Conservation (phyloP, 495 filamentous ascomycete species). For the Talaromyces ruber region DNA sequence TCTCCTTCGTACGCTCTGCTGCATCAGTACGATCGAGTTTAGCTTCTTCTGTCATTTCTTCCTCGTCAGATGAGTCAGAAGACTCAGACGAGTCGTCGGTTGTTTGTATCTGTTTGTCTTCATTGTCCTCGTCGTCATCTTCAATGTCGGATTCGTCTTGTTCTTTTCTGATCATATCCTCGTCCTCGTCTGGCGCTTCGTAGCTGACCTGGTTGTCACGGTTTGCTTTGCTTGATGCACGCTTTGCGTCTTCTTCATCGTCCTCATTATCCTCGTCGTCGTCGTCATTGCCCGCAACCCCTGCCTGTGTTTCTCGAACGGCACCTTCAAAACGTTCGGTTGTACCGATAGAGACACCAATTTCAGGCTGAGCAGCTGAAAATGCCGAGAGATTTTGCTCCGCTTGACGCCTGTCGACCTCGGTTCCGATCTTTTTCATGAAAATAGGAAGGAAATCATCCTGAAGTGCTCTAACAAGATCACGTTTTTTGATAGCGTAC, state of each 20-base stretch:
- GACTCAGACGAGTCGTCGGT: slow-evolving; percentile 22
- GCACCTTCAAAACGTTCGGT: slow-evolving; percentile 45
- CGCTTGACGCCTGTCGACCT: slow-evolving; percentile 68
- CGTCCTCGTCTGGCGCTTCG: slow-evolving; percentile 84
- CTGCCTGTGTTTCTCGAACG: slow-evolving; percentile 24
- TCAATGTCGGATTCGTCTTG: slow-evolving; percentile 35
- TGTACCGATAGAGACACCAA: slow-evolving; percentile 68
- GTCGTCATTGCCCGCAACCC: slow-evolving; percentile 43
- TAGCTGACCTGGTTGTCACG: slow-evolving; percentile 76
- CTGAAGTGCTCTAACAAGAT: slow-evolving; percentile 75
- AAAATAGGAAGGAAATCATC: slow-evolving; percentile 66
- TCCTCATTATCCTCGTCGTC: slow-evolving; percentile 69
- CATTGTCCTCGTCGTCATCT: slow-evolving; percentile 36
- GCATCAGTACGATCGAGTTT: slow-evolving; percentile 21
- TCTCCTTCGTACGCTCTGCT: slow-evolving; percentile 52
- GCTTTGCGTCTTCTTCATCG: slow-evolving; percentile 79
- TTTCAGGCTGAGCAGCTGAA: slow-evolving; percentile 64
- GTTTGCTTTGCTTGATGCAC: slow-evolving; percentile 64
- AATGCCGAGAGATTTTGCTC: slow-evolving; percentile 50
- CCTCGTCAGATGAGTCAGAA: slow-evolving; percentile 24
- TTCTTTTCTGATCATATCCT: slow-evolving; percentile 57
- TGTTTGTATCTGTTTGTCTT: slow-evolving; percentile 9
- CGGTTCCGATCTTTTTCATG: slow-evolving; percentile 56
- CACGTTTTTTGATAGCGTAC: slow-evolving; percentile 70
- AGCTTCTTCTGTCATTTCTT: slow-evolving; percentile 17